Evolutionary conservation across 768 basidiomycete species (phyloP), one percentile per base, ranked within the genome.

Genomic region (Pluteus cervinus): DNA sequence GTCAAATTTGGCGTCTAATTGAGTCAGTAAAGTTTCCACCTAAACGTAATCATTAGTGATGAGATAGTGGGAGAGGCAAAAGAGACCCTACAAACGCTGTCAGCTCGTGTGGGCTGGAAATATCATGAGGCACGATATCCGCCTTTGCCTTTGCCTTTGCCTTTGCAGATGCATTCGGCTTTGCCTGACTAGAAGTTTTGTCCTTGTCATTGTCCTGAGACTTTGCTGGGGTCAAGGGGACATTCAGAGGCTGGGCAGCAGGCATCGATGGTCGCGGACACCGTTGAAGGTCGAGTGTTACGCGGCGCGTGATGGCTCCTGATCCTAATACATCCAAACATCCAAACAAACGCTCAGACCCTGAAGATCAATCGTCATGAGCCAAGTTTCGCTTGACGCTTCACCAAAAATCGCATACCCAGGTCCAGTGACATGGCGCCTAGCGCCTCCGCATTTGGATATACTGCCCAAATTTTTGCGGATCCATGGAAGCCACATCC

Each of bases 61-160:
- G 32, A 15, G 40, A 24, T 37, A 36, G 21, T 21, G 10, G 34
- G 38, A 45, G 29, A 30, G 36, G 18, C 17, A 18, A 33, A 11
- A 42, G 20, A 33, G 34, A 21, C 73, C 86, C 60, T 55, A 96
- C 92, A 62, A 92, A 96, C 15, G 89, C 89, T 21, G 92, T 94
- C 46, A 96, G 61, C 57, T 96, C 92, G 56, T 93, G 91, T 1
- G 92, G 92, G 51, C 87, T 90, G 2, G 91, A 89, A 24, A 89
- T 89, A 48, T 91, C 86, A 40, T 66, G 66, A 21, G 62, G 65
- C 34, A 54, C 65, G 39, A 62, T 63, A n/a, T n/a, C n/a, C n/a
- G n/a, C n/a, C n/a, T n/a, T n/a, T 34, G 55, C 57, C 3, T 71
- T 61, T 28, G 60, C 49, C 48, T 68, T 71, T 7, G 34, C 20